Evolutionary conservation across 345 rosid species (phyloP), one percentile per base, ranked within the genome.

Genomic region (Eucalyptus tenuipes): DNA sequence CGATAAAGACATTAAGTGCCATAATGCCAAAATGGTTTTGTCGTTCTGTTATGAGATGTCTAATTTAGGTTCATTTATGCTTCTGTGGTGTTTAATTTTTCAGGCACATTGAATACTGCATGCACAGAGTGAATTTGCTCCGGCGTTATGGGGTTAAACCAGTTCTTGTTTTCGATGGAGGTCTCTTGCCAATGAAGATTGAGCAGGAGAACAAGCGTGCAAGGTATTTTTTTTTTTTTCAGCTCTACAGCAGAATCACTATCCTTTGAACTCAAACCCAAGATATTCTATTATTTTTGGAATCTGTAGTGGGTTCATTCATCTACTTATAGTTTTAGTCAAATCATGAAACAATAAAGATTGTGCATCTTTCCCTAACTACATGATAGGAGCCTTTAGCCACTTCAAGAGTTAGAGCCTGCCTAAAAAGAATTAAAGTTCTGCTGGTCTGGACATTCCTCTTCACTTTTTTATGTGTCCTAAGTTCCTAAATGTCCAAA

Each of bases 161-260:
- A 29, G 75, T 97, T 91, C 96, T 98, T 66, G 96, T 97, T 86
- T 98, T 98, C 15, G 99, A 98, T 91, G 99, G 99, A 88, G 99
- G 99, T 91, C 90, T 94, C 84, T 92, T 98, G 86, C 99, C 99
- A 1, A 96, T 98, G 99, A 97, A 98, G 94, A 93, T 93, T 79
- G 99, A 98, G 85, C 99, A 98, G 92, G 99, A 98, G 95, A 98
- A 96, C 90, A 97, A 97, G 90, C 98, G 99, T 61, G 97, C 97
- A 53, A 97, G 97, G 99, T 98, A 93, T 52, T 44, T 44, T 8
- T 44, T 88, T 91, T 88, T 3, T 88, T 3, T 16, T n/a, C 61
- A 37, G 5, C 57, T 86, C 33, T 86, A 7, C 37, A 75, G 82
- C 11, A 71, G 82, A 37, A 37, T 37, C 45, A 5, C 45, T 75